A percentile compares a stretch with the other conserved stretches of the same genome.
Evolutionary conservation across 176 grass and related monocot genomes (phyloP).

Genomic region (Bolboschoenus planiculmis): DNA sequence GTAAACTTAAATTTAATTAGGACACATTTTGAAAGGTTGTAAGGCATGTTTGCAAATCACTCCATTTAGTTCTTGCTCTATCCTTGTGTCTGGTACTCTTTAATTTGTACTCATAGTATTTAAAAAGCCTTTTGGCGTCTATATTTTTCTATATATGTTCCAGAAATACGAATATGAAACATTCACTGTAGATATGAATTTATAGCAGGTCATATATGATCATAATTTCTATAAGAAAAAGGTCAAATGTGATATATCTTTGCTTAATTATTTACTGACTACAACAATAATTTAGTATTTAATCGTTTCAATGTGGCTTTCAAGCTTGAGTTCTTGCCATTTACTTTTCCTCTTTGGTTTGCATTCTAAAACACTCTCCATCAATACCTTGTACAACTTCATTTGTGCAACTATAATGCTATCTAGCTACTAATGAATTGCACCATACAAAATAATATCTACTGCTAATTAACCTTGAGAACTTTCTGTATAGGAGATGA

Average conservation of each 20-base stretch:
- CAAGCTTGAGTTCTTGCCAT: neutral
- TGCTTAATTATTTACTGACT: neutral
- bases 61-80: too few relatives aligned
- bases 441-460: too few relatives aligned
- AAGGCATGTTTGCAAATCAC: too few relatives aligned
- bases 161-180: neutral
- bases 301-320: neutral
- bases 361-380: neutral
- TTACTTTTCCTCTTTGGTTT: neutral
- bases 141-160: neutral
- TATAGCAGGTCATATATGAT: neutral
- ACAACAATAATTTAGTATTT: neutral
- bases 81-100: too few relatives aligned
- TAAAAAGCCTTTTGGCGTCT: neutral
- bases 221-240: too few relatives aligned
- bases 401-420: neutral
- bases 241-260: too few relatives aligned
- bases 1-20: too few relatives aligned
- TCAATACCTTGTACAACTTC: neutral
- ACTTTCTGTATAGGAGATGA: conserved; percentile 15
- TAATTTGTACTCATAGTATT: too few relatives aligned
- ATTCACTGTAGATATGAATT: neutral
- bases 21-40: too few relatives aligned
- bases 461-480: neutral
- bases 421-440: neutral